These are phyloP conservation scores for Lactifluus pinguis DNA, from an alignment of 768 basidiomycete genomes.

Conservation along the genomic window DNA sequence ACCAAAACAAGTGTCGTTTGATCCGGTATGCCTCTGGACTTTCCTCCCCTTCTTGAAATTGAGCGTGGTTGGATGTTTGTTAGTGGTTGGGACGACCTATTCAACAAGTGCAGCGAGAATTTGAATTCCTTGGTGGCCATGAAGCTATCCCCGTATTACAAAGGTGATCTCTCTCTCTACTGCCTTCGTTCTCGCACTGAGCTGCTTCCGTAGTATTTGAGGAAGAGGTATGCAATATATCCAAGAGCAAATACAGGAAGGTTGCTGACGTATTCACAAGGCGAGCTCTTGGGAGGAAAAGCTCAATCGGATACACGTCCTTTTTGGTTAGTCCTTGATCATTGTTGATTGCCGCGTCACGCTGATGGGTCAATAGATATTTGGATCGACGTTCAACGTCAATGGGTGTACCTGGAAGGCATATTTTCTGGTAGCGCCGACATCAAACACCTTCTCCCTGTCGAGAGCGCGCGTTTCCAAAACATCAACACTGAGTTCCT, in stretches of 20 bases:
- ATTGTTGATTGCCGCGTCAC: not conserved
- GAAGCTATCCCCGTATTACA: constrained; percentile 97
- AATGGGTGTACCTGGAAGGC: constrained; percentile 99
- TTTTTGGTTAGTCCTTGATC: constrained; percentile 61
- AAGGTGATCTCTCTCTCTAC: constrained; percentile 43
- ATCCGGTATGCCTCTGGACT: constrained; percentile 49
- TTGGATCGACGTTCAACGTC: constrained; percentile 99
- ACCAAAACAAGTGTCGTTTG: constrained; percentile 96
- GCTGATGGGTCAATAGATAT: constrained; percentile 49
- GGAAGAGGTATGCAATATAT: constrained; percentile 53
- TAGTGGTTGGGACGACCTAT: constrained; percentile 95
- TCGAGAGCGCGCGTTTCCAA: constrained; percentile 95
- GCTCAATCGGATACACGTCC: constrained; percentile 89
- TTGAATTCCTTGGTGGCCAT: constrained; percentile 92
- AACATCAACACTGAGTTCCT: constrained; percentile 99
- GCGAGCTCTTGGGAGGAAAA: constrained; percentile 95
- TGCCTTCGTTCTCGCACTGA: constrained; percentile 9
- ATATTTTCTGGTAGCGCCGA: constrained; percentile 99
- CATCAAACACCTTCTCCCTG: constrained; percentile 96
- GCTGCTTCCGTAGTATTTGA: constrained; percentile 58
- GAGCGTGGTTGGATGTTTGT: not conserved
- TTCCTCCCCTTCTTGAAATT: not conserved
- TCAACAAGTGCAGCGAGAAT: constrained; percentile 96
- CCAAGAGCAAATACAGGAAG: not conserved
- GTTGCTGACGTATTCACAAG: constrained; percentile 26